Percentiles rank a stretch among this genome's conserved stretches.
These are phyloP conservation scores for Trichosporon sp. DNA, from an alignment of 1,284 basidiomycete species.

Conservation along the genomic window DNA sequence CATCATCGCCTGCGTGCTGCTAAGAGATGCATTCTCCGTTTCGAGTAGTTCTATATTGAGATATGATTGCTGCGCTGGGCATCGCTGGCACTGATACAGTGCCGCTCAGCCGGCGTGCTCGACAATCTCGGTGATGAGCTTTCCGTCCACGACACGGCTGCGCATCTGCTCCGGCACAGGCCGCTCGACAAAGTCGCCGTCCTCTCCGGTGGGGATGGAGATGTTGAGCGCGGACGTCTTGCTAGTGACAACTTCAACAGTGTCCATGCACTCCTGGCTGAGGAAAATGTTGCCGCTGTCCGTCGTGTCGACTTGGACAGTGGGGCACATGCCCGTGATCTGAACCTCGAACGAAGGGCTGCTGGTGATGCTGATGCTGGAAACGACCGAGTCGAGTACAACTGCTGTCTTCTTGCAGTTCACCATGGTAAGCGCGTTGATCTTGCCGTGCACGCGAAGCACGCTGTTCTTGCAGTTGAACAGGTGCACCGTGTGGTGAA, in stretches of 20 bases:
- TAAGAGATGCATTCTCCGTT: too few species aligned
- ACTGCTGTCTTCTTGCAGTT: constrained; percentile 86
- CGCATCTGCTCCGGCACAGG: constrained; percentile 95
- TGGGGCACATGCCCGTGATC: constrained; percentile 82
- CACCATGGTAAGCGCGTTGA: constrained; percentile 88
- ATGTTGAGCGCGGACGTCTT: constrained; percentile 95
- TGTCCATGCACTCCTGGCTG: constrained; percentile 67
- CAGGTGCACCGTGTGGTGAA: constrained; percentile 82
- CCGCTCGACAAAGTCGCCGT: constrained; percentile 85
- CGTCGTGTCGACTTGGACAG: constrained; percentile 87
- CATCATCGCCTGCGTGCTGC: too few species aligned
- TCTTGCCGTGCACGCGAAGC: constrained; percentile 84
- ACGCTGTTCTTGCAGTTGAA: constrained; percentile 89
- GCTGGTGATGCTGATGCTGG: constrained; percentile 77
- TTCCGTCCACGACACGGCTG: constrained; percentile 75
- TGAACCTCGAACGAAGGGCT: constrained; percentile 92
- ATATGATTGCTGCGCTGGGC: too few species aligned
- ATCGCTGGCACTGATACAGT: not conserved
- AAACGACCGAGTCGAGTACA: constrained; percentile 85
- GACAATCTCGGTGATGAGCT: constrained; percentile 78
- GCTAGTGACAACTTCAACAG: constrained; percentile 82
- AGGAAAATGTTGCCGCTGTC: constrained; percentile 95
- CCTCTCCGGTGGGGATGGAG: constrained; percentile 71
- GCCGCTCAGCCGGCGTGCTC: constrained; percentile 70
- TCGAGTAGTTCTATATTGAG: not conserved